A percentile compares a stretch with the other conserved stretches of the same genome.
Conservation (phyloP, 495 filamentous ascomycete species). For the Choiromyces venosus region DNA sequence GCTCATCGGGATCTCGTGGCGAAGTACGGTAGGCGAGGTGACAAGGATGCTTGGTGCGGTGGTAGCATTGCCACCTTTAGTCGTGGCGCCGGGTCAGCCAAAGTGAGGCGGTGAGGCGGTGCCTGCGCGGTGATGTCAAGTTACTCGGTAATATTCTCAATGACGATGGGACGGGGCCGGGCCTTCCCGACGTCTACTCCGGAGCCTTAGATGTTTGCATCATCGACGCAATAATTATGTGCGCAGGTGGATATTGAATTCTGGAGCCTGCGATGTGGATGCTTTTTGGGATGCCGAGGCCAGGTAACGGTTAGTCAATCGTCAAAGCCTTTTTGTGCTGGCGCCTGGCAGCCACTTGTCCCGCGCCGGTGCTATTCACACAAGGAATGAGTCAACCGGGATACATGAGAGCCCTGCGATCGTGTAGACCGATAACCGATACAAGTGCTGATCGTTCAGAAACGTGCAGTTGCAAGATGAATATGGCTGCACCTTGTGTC, state of each 20-base stretch:
- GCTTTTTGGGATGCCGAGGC: not conserved
- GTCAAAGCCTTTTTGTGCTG: not conserved
- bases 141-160: not conserved
- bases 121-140: not conserved
- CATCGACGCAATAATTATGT: not conserved
- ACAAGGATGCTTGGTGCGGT: not conserved
- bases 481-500: not conserved
- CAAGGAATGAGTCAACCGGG: not conserved
- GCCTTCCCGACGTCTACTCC: not conserved
- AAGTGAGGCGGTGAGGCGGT: slow-evolving; percentile 1
- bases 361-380: not conserved
- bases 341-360: not conserved
- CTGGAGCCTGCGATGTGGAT: not conserved
- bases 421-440: not conserved
- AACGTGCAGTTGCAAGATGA: not conserved
- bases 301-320: not conserved
- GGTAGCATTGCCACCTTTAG: not conserved
- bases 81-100: not conserved
- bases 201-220: not conserved
- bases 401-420: not conserved
- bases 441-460: not conserved
- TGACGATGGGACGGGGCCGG: not conserved
- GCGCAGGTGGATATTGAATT: not conserved
- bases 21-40: not conserved
- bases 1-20: slow-evolving; percentile 3